These are phyloP conservation scores for Flaveria trinervia DNA, from an alignment of 129 eudicot species.

Conservation along the genomic window DNA sequence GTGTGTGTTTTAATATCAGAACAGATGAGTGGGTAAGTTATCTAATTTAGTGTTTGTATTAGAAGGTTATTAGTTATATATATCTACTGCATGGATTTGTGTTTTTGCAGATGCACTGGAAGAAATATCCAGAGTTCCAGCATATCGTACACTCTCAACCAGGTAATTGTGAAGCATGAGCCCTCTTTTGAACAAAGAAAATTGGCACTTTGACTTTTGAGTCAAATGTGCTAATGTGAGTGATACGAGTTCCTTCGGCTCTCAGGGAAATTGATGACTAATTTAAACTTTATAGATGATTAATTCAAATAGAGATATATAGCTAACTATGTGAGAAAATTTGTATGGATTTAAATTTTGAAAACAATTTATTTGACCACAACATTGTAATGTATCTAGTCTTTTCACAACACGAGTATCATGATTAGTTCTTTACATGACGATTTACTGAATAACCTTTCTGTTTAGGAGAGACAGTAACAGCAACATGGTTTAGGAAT, in stretches of 20 bases:
- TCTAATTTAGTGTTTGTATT: constrained; percentile 6
- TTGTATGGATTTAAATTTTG: neutral
- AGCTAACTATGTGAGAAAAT: neutral
- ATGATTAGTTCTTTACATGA: neutral
- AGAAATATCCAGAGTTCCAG: constrained; percentile 72
- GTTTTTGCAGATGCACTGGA: constrained; percentile 73
- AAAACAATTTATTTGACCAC: constrained; percentile 11
- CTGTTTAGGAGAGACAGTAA: constrained; percentile 41
- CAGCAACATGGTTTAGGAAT: constrained; percentile 43
- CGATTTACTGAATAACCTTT: constrained; percentile 8
- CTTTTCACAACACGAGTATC: neutral
- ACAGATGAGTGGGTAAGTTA: constrained; percentile 80
- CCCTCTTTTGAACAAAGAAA: neutral
- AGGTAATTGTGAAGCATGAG: constrained; percentile 35
- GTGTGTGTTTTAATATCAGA: constrained; percentile 69
- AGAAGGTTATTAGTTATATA: neutral
- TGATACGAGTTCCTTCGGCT: constrained; percentile 15
- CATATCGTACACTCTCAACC: constrained; percentile 25
- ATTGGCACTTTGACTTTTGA: neutral
- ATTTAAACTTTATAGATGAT: neutral
- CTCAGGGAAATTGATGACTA: constrained; percentile 3
- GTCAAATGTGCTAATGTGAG: neutral
- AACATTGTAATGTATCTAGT: neutral
- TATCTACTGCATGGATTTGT: constrained; percentile 1
- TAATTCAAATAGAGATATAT: constrained; percentile 16